A percentile compares a stretch with the other conserved stretches of the same genome.
phyloP scores from a whole-genome alignment of 1,284 basidiomycete genomes.

The Ceratobasidium sp. region DNA sequence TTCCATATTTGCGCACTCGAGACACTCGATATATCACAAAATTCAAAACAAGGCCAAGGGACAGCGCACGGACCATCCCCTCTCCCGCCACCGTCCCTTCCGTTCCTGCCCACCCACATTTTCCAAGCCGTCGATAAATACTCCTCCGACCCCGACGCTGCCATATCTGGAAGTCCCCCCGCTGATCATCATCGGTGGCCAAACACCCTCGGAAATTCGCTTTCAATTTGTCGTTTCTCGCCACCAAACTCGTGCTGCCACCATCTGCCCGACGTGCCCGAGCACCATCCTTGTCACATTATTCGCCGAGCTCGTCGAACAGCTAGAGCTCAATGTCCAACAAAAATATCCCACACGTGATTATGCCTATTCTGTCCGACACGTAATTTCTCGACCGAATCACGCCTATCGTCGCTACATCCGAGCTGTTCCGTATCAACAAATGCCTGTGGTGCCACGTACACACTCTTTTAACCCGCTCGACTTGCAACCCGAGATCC shows the following conservation, averaged over 20 bases:
- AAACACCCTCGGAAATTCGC: not conserved
- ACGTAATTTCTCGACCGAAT: no score
- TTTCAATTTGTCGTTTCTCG: not conserved
- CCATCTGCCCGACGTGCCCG: not conserved
- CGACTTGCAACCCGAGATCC: no score
- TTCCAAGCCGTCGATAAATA: no score
- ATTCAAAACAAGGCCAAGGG: slow-evolving; percentile 35
- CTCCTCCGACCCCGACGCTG: slow-evolving; percentile 15
- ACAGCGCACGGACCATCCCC: slow-evolving; percentile 34
- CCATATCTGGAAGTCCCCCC: not conserved
- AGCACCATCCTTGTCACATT: no score
- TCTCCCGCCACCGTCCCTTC: not conserved
- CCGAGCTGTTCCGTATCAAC: no score
- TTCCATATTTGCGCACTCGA: slow-evolving; percentile 47
- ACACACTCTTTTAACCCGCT: no score
- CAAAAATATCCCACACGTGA: no score
- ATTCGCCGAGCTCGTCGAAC: no score
- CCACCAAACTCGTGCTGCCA: not conserved
- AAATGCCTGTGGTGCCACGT: no score
- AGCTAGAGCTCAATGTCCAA: no score
- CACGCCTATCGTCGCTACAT: no score
- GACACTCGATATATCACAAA: slow-evolving; percentile 45
- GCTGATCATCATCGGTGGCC: not conserved
- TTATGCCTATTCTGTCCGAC: no score
- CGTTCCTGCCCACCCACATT: not conserved